Conservation (phyloP, 2,329 filamentous ascomycete genomes). For the Cladosporium sp. region DNA sequence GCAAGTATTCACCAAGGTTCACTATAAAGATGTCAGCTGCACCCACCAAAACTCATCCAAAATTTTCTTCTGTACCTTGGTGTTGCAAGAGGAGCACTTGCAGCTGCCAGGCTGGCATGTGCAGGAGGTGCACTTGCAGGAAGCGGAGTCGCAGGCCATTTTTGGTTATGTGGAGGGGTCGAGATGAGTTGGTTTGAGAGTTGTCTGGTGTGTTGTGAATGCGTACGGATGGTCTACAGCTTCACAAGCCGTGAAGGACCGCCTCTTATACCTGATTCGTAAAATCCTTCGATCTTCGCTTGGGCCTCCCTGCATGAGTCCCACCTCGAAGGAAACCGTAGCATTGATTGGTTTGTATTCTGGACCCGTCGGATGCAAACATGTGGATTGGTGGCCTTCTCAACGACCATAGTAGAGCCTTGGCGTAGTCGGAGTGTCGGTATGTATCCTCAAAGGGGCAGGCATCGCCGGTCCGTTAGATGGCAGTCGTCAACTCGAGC, state of each 20-base stretch:
- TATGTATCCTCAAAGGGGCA: neutral
- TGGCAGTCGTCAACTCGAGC: neutral
- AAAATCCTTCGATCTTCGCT: neutral
- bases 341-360: neutral
- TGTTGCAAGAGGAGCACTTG: conserved; percentile 11
- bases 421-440: neutral
- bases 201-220: neutral
- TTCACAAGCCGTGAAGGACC: neutral
- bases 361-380: neutral
- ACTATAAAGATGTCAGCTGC: neutral
- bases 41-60: neutral
- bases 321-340: neutral
- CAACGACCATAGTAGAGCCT: neutral
- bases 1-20: neutral
- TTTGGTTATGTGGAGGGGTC: neutral
- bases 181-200: neutral
- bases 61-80: neutral
- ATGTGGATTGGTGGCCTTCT: neutral
- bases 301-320: neutral
- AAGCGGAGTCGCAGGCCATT: neutral
- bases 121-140: neutral
- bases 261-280: neutral
- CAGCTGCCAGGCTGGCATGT: conserved; percentile 1
- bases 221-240: neutral
- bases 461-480: neutral